A percentile compares a stretch with the other conserved stretches of the same genome.
These are phyloP conservation scores for Aspergillus novofumigatus DNA, from an alignment of 2,329 filamentous ascomycete species.

Conservation along the genomic window DNA sequence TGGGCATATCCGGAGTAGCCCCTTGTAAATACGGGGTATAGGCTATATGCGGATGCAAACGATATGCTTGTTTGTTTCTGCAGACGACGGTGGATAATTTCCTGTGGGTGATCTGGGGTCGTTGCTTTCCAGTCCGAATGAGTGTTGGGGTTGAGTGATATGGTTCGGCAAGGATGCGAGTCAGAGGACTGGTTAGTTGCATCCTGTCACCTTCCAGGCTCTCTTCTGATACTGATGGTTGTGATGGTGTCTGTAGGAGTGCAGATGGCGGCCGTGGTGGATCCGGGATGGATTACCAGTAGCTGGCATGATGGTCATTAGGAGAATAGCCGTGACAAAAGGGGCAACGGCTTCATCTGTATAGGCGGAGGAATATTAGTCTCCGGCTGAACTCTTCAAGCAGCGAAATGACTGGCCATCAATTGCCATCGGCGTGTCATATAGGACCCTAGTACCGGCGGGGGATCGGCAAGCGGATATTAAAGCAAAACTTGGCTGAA, in stretches of 20 bases:
- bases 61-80: conserved; percentile 10
- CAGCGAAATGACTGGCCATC: neutral
- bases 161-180: conserved; percentile 12
- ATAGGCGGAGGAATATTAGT: neutral
- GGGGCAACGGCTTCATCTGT: neutral
- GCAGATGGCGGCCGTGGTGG: conserved; percentile 16
- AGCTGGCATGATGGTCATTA: neutral
- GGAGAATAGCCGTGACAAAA: neutral
- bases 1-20: conserved; percentile 7
- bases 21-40: conserved; percentile 15
- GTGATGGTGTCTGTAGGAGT: conserved; percentile 4
- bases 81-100: conserved; percentile 9
- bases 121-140: conserved; percentile 9
- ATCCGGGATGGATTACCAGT: conserved; percentile 12
- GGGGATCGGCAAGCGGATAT: neutral
- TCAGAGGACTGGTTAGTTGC: conserved; percentile 4
- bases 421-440: neutral
- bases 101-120: conserved; percentile 6
- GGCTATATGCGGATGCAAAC: conserved; percentile 12
- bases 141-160: conserved; percentile 15
- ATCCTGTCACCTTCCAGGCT: neutral
- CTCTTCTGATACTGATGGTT: neutral
- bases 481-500: neutral
- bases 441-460: neutral
- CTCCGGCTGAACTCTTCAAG: neutral